Evolutionary conservation across 2,329 filamentous ascomycete species (phyloP).

Genomic region (Clonostachys sp.): DNA sequence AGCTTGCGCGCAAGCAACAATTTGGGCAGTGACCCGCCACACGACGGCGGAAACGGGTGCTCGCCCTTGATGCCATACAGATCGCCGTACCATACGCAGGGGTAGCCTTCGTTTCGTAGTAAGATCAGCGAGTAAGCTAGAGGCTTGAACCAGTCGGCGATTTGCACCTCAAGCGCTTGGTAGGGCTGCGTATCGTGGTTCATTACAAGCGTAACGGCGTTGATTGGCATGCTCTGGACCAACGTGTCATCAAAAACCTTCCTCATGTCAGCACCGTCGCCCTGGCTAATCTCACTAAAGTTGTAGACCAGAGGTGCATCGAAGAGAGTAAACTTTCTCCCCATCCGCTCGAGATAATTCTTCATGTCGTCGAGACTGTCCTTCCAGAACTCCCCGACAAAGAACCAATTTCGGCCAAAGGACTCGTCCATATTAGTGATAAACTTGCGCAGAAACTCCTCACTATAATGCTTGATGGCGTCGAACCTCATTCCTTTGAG

Average conservation of each 20-base stretch:
- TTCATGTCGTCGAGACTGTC: slow-evolving; percentile 26
- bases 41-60: slow-evolving; percentile 43
- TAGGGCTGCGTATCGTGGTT: slow-evolving; percentile 63
- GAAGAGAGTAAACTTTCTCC: slow-evolving; percentile 56
- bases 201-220: slow-evolving; percentile 56
- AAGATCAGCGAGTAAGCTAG: slow-evolving; percentile 70
- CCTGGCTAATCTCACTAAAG: slow-evolving; percentile 56
- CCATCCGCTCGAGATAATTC: slow-evolving; percentile 33
- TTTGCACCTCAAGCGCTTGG: slow-evolving; percentile 43
- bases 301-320: slow-evolving; percentile 67
- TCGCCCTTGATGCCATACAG: slow-evolving; percentile 55
- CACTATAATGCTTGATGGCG: slow-evolving; percentile 68
- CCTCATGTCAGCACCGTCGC: slow-evolving; percentile 54
- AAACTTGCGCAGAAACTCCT: slow-evolving; percentile 62
- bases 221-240: slow-evolving; percentile 32
- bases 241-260: slow-evolving; percentile 58
- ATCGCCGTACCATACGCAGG: slow-evolving; percentile 69
- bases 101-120: slow-evolving; percentile 56
- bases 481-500: slow-evolving; percentile 66
- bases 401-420: slow-evolving; percentile 28
- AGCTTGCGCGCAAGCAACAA: slow-evolving; percentile 59
- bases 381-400: slow-evolving; percentile 33
- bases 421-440: slow-evolving; percentile 48
- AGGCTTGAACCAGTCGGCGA: slow-evolving; percentile 65
- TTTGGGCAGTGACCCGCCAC: slow-evolving; percentile 48